Conservation (phyloP, 352 stramenopile species). For the Phytophthora foliorum region DNA sequence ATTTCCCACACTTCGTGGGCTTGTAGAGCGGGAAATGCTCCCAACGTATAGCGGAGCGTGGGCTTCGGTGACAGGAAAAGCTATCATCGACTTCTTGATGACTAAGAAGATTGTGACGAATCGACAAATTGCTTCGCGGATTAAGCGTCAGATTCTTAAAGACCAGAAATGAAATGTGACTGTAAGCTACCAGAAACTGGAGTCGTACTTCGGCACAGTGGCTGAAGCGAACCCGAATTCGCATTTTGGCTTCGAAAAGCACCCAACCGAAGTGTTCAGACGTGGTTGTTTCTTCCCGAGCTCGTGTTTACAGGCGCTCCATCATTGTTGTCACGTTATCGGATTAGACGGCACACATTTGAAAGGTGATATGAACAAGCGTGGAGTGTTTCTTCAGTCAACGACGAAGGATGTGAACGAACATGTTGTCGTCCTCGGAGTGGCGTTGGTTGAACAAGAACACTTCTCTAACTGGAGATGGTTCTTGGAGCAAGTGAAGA, state of each 20-base stretch:
- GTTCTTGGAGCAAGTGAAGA: too few species aligned
- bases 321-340: not conserved
- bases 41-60: not conserved
- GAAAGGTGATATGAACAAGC: slow-evolving; percentile 4
- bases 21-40: not conserved
- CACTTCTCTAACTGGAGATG: too few species aligned
- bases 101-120: not conserved
- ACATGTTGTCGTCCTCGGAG: too few species aligned
- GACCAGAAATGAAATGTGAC: not conserved
- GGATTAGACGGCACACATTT: slow-evolving; percentile 2
- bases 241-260: not conserved
- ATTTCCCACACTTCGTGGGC: not conserved
- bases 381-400: not conserved
- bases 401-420: too few species aligned
- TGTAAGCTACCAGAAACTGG: slow-evolving; percentile 3
- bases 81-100: slow-evolving; percentile 1
- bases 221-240: not conserved
- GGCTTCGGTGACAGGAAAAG: not conserved
- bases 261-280: not conserved
- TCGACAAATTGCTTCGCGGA: not conserved
- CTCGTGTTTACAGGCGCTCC: not conserved
- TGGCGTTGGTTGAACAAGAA: too few species aligned
- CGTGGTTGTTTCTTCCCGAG: not conserved
- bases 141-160: not conserved
- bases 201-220: not conserved